Evolutionary conservation across 371 early-diverging fungal genomes (phyloP).

Genomic region (Saksenaea vasiformis): DNA sequence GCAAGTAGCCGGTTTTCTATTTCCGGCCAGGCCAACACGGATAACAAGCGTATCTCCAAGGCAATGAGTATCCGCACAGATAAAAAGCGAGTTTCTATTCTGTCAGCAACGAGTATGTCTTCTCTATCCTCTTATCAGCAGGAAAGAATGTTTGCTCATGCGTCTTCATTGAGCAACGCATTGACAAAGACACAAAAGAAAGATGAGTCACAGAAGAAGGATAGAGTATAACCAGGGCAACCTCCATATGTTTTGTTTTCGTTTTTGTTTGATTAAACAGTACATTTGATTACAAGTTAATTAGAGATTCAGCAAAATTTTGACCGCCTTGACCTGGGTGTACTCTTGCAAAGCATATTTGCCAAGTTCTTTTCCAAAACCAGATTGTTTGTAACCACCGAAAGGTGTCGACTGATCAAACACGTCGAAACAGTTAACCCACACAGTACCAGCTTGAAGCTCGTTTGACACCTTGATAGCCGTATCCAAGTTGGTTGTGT

Average conservation of each 20-base stretch:
- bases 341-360: constrained; percentile 73
- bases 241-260: neutral
- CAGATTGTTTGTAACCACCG: constrained; percentile 89
- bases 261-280: neutral
- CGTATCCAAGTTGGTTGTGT: constrained; percentile 65
- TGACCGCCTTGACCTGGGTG: constrained; percentile 69
- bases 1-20: constrained; percentile 16
- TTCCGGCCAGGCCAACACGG: constrained; percentile 7
- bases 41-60: constrained; percentile 14
- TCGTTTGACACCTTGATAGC: constrained; percentile 67
- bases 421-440: constrained; percentile 45
- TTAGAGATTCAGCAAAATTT: constrained; percentile 31
- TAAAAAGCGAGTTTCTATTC: constrained; percentile 39
- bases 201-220: constrained; percentile 2
- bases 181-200: constrained; percentile 14
- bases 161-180: constrained; percentile 37
- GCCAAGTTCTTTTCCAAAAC: constrained; percentile 82
- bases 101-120: constrained; percentile 47
- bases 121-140: constrained; percentile 53
- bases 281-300: neutral
- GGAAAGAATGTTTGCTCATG: constrained; percentile 43
- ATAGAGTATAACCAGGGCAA: neutral
- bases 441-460: constrained; percentile 78
- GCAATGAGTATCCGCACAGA: constrained; percentile 25
- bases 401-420: constrained; percentile 70